Conservation (phyloP, 1,284 basidiomycete genomes). For the Microbotryomycetes sp. region DNA sequence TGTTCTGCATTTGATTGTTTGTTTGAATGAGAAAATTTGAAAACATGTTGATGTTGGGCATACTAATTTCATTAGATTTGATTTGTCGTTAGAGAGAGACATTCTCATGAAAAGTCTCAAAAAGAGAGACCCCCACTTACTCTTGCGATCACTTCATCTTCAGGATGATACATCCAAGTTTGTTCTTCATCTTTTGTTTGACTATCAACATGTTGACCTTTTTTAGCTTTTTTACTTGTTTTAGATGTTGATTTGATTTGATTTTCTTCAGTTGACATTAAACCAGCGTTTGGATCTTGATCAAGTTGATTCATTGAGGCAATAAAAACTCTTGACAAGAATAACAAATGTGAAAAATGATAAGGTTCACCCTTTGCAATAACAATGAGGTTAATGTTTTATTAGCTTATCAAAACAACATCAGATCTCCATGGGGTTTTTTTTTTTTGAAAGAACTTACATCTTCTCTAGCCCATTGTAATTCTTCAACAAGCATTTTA, state of each 20-base stretch:
- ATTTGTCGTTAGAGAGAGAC: not conserved
- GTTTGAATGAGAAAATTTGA: conserved; percentile 57
- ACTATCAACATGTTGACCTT: conserved; percentile 42
- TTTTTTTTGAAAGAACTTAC: conserved; percentile 47
- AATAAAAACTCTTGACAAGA: conserved; percentile 66
- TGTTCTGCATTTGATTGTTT: conserved; percentile 56
- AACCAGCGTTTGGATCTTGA: conserved; percentile 32
- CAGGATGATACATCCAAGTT: conserved; percentile 69
- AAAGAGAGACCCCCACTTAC: conserved; percentile 46
- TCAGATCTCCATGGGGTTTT: too few species aligned
- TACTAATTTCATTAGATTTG: conserved; percentile 46
- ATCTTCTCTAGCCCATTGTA: conserved; percentile 60
- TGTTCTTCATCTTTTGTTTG: conserved; percentile 37
- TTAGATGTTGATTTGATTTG: conserved; percentile 47
- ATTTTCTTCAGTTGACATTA: conserved; percentile 5
- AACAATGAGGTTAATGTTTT: too few species aligned
- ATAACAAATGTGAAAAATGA: conserved; percentile 61
- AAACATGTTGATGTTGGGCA: conserved; percentile 59
- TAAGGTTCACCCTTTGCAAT: conserved; percentile 55
- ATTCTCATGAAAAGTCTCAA: not conserved
- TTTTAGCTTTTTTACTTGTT: conserved; percentile 51
- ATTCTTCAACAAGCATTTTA: conserved; percentile 71
- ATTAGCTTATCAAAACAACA: not conserved
- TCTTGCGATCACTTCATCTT: conserved; percentile 68
- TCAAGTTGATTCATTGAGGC: conserved; percentile 24